Percentiles rank a stretch among this genome's conserved stretches.
Evolutionary conservation across 768 basidiomycete genomes (phyloP).

Genomic region (Rhizopogon vesiculosus): DNA sequence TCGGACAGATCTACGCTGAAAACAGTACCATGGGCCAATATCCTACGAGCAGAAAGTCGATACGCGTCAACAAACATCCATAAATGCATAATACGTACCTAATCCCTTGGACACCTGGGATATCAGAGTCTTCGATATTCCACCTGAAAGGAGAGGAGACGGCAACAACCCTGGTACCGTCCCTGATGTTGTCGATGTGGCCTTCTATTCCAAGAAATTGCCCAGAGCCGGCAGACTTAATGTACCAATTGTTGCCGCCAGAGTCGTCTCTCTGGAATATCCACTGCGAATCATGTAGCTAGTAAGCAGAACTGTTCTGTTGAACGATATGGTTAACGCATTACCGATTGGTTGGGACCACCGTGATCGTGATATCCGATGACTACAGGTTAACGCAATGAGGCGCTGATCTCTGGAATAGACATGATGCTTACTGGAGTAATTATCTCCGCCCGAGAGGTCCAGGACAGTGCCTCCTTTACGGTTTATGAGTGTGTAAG

Average conservation of each 20-base stretch:
- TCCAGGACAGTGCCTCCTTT: constrained; percentile 50
- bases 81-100: constrained; percentile 30
- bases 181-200: constrained; percentile 3
- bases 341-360: constrained; percentile 47
- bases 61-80: background rate
- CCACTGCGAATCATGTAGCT: constrained; percentile 35
- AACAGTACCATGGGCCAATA: constrained; percentile 39
- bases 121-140: constrained; percentile 44
- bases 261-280: constrained; percentile 26
- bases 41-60: constrained; percentile 21
- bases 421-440: constrained; percentile 31
- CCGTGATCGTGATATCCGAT: constrained; percentile 42
- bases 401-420: background rate
- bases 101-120: constrained; percentile 30
- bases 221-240: constrained; percentile 38
- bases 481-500: constrained; percentile 46
- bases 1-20: constrained; percentile 44
- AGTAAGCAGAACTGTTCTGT: background rate
- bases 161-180: constrained; percentile 40
- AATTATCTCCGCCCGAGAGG: constrained; percentile 48
- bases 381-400: constrained; percentile 25
- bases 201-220: constrained; percentile 37
- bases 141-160: constrained; percentile 34
- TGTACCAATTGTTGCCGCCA: constrained; percentile 32
- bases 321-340: background rate